Evolutionary conservation across 306 rosid genomes (phyloP).

Genomic region (Citrullus mucosospermus): DNA sequence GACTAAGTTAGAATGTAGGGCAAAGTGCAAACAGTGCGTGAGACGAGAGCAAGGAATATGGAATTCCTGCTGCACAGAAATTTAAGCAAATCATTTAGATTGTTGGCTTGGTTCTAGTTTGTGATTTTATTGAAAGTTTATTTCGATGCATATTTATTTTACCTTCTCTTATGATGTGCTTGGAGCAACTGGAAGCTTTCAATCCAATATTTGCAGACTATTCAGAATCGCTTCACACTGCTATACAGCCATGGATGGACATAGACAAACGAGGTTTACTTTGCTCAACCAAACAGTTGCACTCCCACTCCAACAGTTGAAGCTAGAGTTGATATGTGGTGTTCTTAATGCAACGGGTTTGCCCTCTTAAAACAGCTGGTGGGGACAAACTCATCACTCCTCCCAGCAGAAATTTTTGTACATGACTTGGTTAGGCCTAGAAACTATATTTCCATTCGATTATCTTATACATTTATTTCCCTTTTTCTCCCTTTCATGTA

Average conservation of each 20-base stretch:
- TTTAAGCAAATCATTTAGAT: conserved; percentile 1
- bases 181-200: conserved; percentile 13
- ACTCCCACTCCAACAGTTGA: background rate
- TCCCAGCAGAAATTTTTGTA: background rate
- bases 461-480: background rate
- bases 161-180: conserved; percentile 1
- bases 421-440: conserved; percentile 3
- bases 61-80: background rate
- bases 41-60: background rate
- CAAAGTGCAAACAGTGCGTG: conserved; percentile 3
- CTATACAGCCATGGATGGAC: background rate
- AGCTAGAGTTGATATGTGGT: background rate
- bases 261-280: background rate
- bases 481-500: background rate
- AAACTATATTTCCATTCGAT: background rate
- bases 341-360: background rate
- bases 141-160: conserved; percentile 14
- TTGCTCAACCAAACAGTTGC: background rate
- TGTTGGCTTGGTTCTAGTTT: conserved; percentile 7
- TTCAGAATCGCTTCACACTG: conserved; percentile 1
- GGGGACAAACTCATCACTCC: background rate
- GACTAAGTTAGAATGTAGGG: conserved; percentile 20
- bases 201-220: conserved; percentile 10
- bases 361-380: background rate
- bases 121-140: background rate